These are phyloP conservation scores for Pyracantha coccinea DNA, from an alignment of 331 rosid species.

Conservation along the genomic window DNA sequence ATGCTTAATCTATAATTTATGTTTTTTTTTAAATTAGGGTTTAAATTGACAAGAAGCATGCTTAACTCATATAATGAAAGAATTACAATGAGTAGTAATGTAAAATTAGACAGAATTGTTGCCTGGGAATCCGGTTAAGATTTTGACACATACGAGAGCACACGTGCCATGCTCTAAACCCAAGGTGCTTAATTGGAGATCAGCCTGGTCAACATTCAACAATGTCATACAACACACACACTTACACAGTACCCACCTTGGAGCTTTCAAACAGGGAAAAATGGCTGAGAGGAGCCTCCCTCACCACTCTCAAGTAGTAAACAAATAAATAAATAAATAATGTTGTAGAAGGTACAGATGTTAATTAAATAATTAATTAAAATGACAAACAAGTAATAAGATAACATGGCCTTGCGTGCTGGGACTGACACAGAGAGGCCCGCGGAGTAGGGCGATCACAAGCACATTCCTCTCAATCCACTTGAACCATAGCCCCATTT, in stretches of 20 bases:
- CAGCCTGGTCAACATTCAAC: constrained; percentile 4
- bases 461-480: constrained; percentile 39
- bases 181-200: not conserved
- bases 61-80: not conserved
- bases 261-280: not conserved
- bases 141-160: constrained; percentile 14
- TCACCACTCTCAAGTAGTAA: not conserved
- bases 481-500: constrained; percentile 48
- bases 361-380: too few relatives aligned
- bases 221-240: not conserved
- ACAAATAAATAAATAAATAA: too few relatives aligned
- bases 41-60: not conserved
- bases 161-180: constrained; percentile 22
- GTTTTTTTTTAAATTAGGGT: not conserved
- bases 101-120: not conserved
- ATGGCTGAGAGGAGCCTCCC: not conserved
- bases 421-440: constrained; percentile 63
- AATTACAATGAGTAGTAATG: not conserved
- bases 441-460: constrained; percentile 35
- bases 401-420: constrained; percentile 81
- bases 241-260: not conserved
- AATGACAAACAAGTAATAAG: constrained; percentile 13
- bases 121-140: constrained; percentile 8
- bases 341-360: not conserved
- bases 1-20: not conserved